These are phyloP conservation scores for Hsuehochloa calcarea DNA, from an alignment of 176 grass and related monocot genomes.

Conservation along the genomic window DNA sequence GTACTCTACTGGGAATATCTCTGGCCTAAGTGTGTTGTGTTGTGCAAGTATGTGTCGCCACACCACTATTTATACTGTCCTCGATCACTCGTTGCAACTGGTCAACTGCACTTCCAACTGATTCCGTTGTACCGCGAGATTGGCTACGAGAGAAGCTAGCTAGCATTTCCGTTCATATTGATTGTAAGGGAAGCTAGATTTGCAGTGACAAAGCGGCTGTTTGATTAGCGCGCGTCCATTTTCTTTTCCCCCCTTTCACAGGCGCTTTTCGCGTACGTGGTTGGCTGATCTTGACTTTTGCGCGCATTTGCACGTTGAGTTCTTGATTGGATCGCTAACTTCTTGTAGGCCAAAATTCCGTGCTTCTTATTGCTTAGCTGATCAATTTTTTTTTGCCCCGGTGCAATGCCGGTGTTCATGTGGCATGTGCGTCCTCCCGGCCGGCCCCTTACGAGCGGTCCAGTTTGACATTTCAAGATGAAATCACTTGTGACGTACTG, in stretches of 20 bases:
- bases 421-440: conserved; percentile 11
- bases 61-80: neutral
- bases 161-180: neutral
- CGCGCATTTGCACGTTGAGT: conserved; percentile 29
- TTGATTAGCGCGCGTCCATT: neutral
- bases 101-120: neutral
- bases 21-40: neutral
- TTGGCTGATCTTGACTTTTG: conserved; percentile 40
- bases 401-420: conserved; percentile 12
- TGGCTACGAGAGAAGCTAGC: neutral
- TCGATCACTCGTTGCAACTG: neutral
- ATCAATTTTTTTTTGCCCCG: neutral
- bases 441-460: neutral
- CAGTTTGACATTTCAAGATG: neutral
- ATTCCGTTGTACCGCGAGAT: conserved; percentile 1
- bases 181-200: neutral
- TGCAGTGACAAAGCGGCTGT: conserved; percentile 9
- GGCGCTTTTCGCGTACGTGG: neutral
- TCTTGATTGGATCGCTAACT: conserved; percentile 23
- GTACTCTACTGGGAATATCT: neutral
- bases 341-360: neutral
- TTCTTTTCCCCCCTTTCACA: neutral
- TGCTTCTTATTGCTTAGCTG: neutral
- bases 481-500: neutral
- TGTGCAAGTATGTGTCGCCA: neutral